Evolutionary conservation across 2,329 filamentous ascomycete species (phyloP), one percentile per base, ranked within the genome.

Genomic region (Exophiala oligosperma): DNA sequence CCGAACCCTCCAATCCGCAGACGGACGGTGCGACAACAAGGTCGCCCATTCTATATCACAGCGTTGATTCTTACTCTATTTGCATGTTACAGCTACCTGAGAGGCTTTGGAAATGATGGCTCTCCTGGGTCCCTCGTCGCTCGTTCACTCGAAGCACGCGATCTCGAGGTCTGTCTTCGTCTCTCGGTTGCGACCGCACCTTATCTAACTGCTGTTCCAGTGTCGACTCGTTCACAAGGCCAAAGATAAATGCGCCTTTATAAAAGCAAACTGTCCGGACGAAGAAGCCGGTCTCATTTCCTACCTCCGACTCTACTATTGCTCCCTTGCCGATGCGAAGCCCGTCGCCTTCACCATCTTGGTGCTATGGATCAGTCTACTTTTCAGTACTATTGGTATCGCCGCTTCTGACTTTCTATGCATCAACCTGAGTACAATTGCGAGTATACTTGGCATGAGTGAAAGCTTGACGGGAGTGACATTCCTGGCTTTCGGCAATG

Each of bases 381-480:
- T 99, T 6, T 99, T 99, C 76, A 93, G 90, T 66, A 97, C 94
- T 12, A 97, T 99, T 64, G 94, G 94, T 59, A 97, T 99, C 64
- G 94, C 94, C 12, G 94, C 94, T 23, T 97, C 92, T 74, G 94
- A 99, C 76, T 99, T 99, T 79, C 94, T 99, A 76, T 97, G 92
- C 75, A 86, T 97, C 76, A 96, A 99, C 70, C 82, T 99, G 35
- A 94, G 90, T 73, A 97, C 94, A 11, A 94, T 99, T 67, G 88
- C 94, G 23, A 88, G 83, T 56, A 85, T 97, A 52, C 81, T 97
- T 28, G 92, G 93, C 21, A 88, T 99, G 79, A 97, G 92, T 73
- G 92, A 99, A 77, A 97, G 91, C 72, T 82, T 99, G 74, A 92
- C 94, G 0, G 94, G 94, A 37, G 95, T 99, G 28, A 99, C 94